phyloP scores from a whole-genome alignment of 768 basidiomycete genomes.

The Lactifluus echinatus region DNA sequence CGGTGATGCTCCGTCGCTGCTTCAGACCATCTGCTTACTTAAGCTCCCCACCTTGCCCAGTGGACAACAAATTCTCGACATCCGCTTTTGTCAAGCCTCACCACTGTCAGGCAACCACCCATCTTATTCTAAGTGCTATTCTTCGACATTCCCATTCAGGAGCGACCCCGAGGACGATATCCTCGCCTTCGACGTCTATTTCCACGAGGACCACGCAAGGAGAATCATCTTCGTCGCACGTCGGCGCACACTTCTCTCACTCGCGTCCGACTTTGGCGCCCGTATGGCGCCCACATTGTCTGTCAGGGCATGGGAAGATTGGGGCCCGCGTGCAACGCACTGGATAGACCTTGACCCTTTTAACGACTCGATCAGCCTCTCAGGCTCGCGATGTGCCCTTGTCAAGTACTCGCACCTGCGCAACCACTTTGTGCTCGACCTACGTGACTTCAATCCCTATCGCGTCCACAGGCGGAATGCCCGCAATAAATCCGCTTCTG shows the following conservation, averaged over 20 bases:
- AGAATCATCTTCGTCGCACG: conserved; percentile 7
- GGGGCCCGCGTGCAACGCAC: conserved; percentile 14
- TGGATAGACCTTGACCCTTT: conserved; percentile 13
- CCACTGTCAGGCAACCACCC: background rate
- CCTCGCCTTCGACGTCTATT: conserved; percentile 1
- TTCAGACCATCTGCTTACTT: background rate
- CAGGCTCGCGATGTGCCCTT: conserved; percentile 12
- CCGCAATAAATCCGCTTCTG: background rate
- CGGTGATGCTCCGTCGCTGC: background rate
- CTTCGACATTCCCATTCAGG: conserved; percentile 4
- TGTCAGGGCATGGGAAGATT: conserved; percentile 5
- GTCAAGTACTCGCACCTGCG: conserved; percentile 12
- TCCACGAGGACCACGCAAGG: background rate
- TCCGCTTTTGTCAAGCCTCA: conserved; percentile 1
- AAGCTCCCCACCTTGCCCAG: background rate
- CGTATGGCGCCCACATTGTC: background rate
- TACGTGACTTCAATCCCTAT: conserved; percentile 12
- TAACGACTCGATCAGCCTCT: conserved; percentile 11
- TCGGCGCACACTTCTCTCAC: conserved; percentile 6
- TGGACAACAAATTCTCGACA: background rate
- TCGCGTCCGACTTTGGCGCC: background rate
- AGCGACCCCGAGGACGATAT: conserved; percentile 8
- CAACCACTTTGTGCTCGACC: conserved; percentile 1
- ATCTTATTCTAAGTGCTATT: background rate
- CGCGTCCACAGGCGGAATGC: background rate